These are phyloP conservation scores for Fusarium dlaminii DNA, from an alignment of 2,329 filamentous ascomycete genomes.

Conservation along the genomic window DNA sequence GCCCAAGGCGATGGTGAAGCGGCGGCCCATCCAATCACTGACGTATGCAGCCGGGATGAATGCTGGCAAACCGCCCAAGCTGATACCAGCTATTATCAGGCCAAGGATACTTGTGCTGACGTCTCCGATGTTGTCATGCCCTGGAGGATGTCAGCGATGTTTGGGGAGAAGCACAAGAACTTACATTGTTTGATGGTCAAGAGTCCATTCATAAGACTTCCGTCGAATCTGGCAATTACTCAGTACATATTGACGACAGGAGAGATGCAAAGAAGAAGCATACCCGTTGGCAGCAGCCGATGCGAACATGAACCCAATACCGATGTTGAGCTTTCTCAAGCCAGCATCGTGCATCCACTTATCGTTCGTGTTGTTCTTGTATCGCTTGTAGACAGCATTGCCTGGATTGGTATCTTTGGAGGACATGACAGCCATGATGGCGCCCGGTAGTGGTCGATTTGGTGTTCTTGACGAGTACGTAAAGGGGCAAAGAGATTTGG, in stretches of 20 bases:
- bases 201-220: conserved; percentile 23
- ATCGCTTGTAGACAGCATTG: conserved; percentile 9
- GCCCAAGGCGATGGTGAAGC: conserved; percentile 22
- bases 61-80: conserved; percentile 28
- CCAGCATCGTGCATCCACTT: conserved; percentile 21
- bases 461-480: neutral
- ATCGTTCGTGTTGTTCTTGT: conserved; percentile 18
- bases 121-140: conserved; percentile 19
- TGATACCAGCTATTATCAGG: conserved; percentile 32
- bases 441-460: neutral
- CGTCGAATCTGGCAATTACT: neutral
- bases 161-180: neutral
- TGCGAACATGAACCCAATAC: conserved; percentile 20
- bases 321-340: conserved; percentile 16
- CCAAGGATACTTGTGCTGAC: conserved; percentile 24
- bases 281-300: conserved; percentile 23
- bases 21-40: conserved; percentile 24
- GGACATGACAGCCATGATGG: conserved; percentile 2
- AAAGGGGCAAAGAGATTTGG: neutral
- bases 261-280: neutral
- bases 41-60: conserved; percentile 25
- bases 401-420: neutral
- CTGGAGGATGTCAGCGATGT: neutral
- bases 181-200: conserved; percentile 4
- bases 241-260: accelerated